phyloP scores from a whole-genome alignment of 768 basidiomycete species.

The Infundibulicybe gibba region DNA sequence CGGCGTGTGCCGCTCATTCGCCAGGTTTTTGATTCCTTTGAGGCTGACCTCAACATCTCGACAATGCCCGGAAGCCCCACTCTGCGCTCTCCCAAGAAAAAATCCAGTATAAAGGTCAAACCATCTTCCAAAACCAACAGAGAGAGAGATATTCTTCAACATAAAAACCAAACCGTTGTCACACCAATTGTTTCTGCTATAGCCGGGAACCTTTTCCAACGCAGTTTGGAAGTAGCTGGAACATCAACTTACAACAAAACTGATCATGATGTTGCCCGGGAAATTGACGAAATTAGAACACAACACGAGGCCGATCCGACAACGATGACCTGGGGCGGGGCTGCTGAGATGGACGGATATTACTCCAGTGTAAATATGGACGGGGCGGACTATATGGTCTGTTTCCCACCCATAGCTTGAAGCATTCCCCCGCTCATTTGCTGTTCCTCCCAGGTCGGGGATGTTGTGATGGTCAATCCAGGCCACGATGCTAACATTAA shows the following conservation, averaged over 20 bases:
- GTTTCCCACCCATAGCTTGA: conserved; percentile 8
- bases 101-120: conserved; percentile 15
- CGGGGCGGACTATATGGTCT: conserved; percentile 51
- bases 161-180: conserved; percentile 30
- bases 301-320: conserved; percentile 29
- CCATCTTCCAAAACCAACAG: conserved; percentile 3
- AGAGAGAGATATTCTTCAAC: conserved; percentile 22
- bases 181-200: conserved; percentile 46
- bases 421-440: not conserved
- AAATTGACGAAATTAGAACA: conserved; percentile 17
- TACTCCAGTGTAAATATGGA: conserved; percentile 53
- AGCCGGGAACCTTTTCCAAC: conserved; percentile 41
- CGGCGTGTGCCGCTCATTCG: conserved; percentile 38
- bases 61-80: conserved; percentile 11
- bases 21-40: conserved; percentile 18
- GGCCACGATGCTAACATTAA: conserved; percentile 43
- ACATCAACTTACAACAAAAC: conserved; percentile 22
- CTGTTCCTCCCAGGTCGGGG: conserved; percentile 44
- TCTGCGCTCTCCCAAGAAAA: conserved; percentile 1
- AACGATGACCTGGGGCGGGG: conserved; percentile 28
- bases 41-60: conserved; percentile 10
- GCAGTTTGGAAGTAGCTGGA: conserved; percentile 37
- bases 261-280: conserved; percentile 18
- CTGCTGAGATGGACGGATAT: conserved; percentile 13
- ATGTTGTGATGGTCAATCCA: conserved; percentile 59